Evolutionary conservation across 2,329 filamentous ascomycete genomes (phyloP).

Genomic region (Xylariaceae sp.): DNA sequence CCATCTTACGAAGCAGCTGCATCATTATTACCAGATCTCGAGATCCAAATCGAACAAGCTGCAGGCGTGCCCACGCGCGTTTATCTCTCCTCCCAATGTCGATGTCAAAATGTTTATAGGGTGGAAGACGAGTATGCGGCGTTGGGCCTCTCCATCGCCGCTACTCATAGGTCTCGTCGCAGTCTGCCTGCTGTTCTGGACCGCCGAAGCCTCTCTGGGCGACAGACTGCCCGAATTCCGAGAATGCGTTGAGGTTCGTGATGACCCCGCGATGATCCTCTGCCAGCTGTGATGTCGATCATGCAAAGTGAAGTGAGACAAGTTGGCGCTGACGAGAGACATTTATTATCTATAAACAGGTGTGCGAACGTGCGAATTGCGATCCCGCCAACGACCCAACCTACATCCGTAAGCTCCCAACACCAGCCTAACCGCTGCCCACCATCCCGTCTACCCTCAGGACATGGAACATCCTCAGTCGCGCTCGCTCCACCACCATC

Average conservation of each 20-base stretch:
- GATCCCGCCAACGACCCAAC: slow-evolving; percentile 52
- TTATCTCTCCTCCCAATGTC: slow-evolving; percentile 6
- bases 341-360: slow-evolving; percentile 42
- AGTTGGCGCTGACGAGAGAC: neutral
- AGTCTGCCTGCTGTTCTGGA: slow-evolving; percentile 36
- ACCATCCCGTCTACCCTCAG: neutral
- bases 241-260: slow-evolving; percentile 73
- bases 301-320: too few species aligned
- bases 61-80: slow-evolving; percentile 12
- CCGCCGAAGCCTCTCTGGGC: slow-evolving; percentile 67
- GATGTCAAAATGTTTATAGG: slow-evolving; percentile 24
- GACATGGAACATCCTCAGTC: neutral
- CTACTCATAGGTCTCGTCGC: slow-evolving; percentile 34
- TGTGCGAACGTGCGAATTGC: slow-evolving; percentile 79
- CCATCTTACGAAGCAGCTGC: neutral
- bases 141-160: slow-evolving; percentile 17
- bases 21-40: neutral
- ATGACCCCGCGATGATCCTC: neutral
- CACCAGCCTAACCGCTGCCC: slow-evolving; percentile 2
- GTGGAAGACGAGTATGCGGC: slow-evolving; percentile 17
- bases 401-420: slow-evolving; percentile 59
- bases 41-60: neutral
- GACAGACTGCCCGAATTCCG: slow-evolving; percentile 83
- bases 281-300: neutral
- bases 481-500: neutral